These are phyloP conservation scores for Ambrosia trifida DNA, from an alignment of 129 eudicot genomes.

Conservation along the genomic window DNA sequence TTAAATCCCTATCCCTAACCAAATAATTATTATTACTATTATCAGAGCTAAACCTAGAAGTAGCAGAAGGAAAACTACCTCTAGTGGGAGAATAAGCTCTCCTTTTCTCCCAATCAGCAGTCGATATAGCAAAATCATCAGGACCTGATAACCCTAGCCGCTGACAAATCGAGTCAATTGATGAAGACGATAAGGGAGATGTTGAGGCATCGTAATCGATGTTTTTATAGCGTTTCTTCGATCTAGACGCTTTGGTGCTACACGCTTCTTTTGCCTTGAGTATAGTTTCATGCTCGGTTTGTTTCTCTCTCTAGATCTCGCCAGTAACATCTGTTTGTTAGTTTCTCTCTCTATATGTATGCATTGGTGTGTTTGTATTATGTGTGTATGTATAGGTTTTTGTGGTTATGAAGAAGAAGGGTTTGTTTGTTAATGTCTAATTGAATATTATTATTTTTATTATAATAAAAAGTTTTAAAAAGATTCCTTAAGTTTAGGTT, in stretches of 20 bases:
- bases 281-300: constrained; percentile 31
- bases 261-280: constrained; percentile 29
- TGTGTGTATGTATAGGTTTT: constrained; percentile 3
- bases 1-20: constrained; percentile 19
- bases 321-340: constrained; percentile 13
- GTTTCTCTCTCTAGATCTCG: constrained; percentile 24
- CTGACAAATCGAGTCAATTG: constrained; percentile 46
- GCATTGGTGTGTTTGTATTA: constrained; percentile 15
- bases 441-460: too few species aligned
- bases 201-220: constrained; percentile 59
- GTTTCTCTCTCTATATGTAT: constrained; percentile 11
- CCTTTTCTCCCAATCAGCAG: constrained; percentile 56
- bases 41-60: constrained; percentile 32
- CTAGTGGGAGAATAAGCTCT: constrained; percentile 43
- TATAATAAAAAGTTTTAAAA: too few species aligned
- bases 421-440: constrained; percentile 22
- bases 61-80: neutral
- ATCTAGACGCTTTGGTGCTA: constrained; percentile 44
- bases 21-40: constrained; percentile 12
- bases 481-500: too few species aligned
- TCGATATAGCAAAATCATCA: constrained; percentile 69
- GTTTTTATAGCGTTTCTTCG: constrained; percentile 65
- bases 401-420: neutral
- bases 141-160: constrained; percentile 67
- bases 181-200: constrained; percentile 32